These are phyloP conservation scores for Acanthamoeba culbertsoni DNA, from an alignment of 208 protist species.

Conservation along the genomic window DNA sequence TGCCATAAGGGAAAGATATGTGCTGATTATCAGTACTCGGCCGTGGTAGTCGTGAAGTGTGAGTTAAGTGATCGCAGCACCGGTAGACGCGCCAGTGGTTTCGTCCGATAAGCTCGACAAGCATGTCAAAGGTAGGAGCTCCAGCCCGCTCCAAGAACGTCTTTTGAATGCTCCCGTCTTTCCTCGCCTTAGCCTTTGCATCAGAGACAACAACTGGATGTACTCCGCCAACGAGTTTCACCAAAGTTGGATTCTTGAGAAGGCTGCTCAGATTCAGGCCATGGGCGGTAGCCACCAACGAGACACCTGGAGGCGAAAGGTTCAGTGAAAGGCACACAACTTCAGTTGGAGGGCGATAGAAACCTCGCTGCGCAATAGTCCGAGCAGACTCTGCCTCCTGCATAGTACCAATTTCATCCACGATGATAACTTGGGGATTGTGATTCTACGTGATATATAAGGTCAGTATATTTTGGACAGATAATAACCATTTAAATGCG, in stretches of 20 bases:
- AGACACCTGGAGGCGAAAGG: background rate
- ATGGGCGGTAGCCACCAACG: constrained; percentile 53
- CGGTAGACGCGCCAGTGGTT: constrained; percentile 38
- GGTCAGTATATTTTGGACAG: background rate
- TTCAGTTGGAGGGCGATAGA: background rate
- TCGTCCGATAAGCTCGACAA: background rate
- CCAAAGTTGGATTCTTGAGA: background rate
- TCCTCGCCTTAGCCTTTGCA: background rate
- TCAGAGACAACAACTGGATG: constrained; percentile 11
- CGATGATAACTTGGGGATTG: constrained; percentile 55
- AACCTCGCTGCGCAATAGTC: constrained; percentile 52
- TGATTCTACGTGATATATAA: constrained; percentile 31
- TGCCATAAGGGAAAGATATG: background rate
- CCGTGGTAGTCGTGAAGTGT: background rate
- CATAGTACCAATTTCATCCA: constrained; percentile 50
- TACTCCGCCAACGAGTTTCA: constrained; percentile 40
- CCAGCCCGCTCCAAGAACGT: constrained; percentile 2
- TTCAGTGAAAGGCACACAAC: background rate
- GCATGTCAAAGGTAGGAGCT: constrained; percentile 45
- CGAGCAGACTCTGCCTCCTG: constrained; percentile 40
- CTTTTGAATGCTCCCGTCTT: constrained; percentile 6
- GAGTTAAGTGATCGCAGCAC: background rate
- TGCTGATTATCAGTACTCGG: background rate
- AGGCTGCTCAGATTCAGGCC: background rate
- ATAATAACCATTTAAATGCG: background rate